Base-by-base conservation (phyloP, 139 green algal species). In the Chlorokybus atmophyticus region DNA sequence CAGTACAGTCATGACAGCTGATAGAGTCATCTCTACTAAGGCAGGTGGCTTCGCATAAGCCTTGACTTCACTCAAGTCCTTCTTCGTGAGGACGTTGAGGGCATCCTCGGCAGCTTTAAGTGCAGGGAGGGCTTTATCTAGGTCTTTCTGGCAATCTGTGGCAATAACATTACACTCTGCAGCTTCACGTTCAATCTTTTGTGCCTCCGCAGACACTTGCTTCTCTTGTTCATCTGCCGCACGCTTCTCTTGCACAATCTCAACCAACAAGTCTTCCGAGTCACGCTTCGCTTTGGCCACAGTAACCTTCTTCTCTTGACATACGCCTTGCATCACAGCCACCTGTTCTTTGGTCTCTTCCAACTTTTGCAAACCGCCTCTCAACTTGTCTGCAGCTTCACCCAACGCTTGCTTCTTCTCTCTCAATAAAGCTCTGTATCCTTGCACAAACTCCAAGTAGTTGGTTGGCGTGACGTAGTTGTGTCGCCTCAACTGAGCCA, bases 201-300 rank as follows among this genome's bases (percentile, higher is more conserved):
- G 64, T 1, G 83, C 83, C 64, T 93, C 83, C 1, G 83, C 82
- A 60, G 85, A 87, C 27, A 90, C 81, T 62, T 82, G 73, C 64
- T 84, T 85, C 64, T 92, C 82, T 57, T 89, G 85, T 52, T 93
- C 85, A 55, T 89, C 83, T 14, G 79, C 85, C 32, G 84, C 68
- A 3, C 83, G 75, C 70, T 93, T 93, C 58, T 93, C 85, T 41
- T 84, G 74, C 55, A 91, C 82, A 60, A 93, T 93, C 53, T 84
- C 66, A 48, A 90, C 83, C 57, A 93, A 70, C 55, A 93, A 77
- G 75, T 90, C 79, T 62, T 91, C 85, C 60, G 82, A 91, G 52
- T 87, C 78, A 7, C 53, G 70, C 74, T 91, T 91, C 52, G 80
- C 76, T 64, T 85, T 58, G 1, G 81, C 80, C 32, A 91, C 81